Conservation (phyloP, 192 early-diverging fungal species). For the Lunasporangiospora selenospora region DNA sequence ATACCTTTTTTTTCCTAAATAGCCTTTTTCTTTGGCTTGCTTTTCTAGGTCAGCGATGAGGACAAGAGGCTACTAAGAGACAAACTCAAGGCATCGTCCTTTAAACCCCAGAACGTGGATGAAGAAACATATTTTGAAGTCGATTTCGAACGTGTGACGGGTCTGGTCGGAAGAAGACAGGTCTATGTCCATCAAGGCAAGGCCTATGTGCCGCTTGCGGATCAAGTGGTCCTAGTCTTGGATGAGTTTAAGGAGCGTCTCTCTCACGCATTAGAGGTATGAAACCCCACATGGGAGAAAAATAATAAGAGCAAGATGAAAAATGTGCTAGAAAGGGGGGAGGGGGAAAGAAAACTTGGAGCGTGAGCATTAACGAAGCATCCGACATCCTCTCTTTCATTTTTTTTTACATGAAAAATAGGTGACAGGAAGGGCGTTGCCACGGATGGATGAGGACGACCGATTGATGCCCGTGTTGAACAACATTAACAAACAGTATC, state of each 20-base stretch:
- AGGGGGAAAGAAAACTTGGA: no score
- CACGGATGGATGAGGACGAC: slow-evolving; percentile 92
- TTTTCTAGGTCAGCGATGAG: slow-evolving; percentile 37
- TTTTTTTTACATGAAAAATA: slow-evolving; percentile 26
- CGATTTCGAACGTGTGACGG: slow-evolving; percentile 73
- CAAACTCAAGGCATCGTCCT: slow-evolving; percentile 18
- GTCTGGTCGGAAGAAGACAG: slow-evolving; percentile 62
- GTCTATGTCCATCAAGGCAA: slow-evolving; percentile 69
- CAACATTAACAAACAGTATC: slow-evolving; percentile 85
- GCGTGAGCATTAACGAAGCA: no score
- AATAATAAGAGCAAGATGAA: no score
- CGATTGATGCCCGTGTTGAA: slow-evolving; percentile 87
- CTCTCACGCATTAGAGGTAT: slow-evolving; percentile 55
- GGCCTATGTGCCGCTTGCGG: slow-evolving; percentile 76
- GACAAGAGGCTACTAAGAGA: slow-evolving; percentile 38
- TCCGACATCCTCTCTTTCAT: neutral
- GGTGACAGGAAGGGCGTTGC: slow-evolving; percentile 77
- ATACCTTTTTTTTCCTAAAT: neutral
- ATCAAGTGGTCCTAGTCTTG: slow-evolving; percentile 76
- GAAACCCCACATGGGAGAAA: no score
- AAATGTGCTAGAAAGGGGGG: no score
- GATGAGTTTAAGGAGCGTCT: slow-evolving; percentile 79
- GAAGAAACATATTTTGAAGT: slow-evolving; percentile 61
- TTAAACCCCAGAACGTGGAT: slow-evolving; percentile 30
- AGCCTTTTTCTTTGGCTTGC: no score